phyloP scores from a whole-genome alignment of 2,329 filamentous ascomycete species.

The Emmonsiellopsis sp. region DNA sequence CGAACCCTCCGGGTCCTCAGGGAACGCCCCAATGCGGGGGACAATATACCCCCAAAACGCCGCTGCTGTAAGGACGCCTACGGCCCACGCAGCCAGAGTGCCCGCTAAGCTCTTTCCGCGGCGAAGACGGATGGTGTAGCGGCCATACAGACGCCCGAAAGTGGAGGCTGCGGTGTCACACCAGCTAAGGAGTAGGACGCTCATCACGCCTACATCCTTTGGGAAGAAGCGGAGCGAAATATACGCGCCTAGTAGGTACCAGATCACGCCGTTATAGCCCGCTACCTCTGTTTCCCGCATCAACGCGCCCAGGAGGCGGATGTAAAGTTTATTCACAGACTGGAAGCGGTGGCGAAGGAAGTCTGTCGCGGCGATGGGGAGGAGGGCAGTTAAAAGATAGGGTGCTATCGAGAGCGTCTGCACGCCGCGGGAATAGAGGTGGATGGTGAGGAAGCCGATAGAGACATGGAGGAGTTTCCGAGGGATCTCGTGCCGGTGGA shows the following conservation, averaged over 20 bases:
- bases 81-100: constrained; percentile 69
- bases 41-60: constrained; percentile 85
- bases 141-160: constrained; percentile 80
- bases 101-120: constrained; percentile 87
- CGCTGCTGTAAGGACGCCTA: constrained; percentile 72
- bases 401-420: constrained; percentile 73
- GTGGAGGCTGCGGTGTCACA: constrained; percentile 96
- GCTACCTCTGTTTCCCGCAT: constrained; percentile 96
- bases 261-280: constrained; percentile 94
- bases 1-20: constrained; percentile 56
- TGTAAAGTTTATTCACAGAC: constrained; percentile 78
- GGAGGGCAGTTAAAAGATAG: constrained; percentile 66
- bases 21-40: constrained; percentile 56
- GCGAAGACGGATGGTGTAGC: constrained; percentile 77
- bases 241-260: constrained; percentile 88
- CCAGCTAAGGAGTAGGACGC: constrained; percentile 86
- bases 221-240: constrained; percentile 76
- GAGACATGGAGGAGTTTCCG: constrained; percentile 89
- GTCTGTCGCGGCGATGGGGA: constrained; percentile 78
- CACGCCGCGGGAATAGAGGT: constrained; percentile 70
- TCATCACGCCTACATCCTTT: constrained; percentile 86
- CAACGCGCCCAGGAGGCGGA: constrained; percentile 71
- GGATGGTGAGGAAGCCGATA: constrained; percentile 87
- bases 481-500: constrained; percentile 94
- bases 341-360: constrained; percentile 73